phyloP scores from a whole-genome alignment of 345 rosid species.

The Aurinia saxatilis region DNA sequence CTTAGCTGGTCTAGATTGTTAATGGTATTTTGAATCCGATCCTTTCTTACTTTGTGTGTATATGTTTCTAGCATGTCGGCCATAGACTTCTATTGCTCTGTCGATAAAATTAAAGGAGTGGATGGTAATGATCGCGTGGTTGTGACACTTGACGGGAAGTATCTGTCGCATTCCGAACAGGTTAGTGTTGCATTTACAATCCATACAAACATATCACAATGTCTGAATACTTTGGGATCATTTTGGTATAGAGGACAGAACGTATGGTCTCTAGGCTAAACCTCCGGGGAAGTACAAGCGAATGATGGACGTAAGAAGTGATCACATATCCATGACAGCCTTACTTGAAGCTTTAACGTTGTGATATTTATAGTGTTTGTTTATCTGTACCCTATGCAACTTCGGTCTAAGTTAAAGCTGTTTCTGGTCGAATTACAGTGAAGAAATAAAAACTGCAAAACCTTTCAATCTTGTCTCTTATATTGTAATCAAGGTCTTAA shows the following conservation, averaged over 20 bases:
- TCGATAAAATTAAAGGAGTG: constrained; percentile 73
- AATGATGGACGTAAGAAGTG: constrained; percentile 9
- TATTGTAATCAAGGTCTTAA: background rate
- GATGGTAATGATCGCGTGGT: constrained; percentile 84
- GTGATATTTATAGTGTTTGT: constrained; percentile 2
- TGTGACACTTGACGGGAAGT: constrained; percentile 83
- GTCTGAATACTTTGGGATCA: background rate
- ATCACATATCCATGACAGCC: background rate
- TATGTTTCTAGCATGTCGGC: constrained; percentile 69
- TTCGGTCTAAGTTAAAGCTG: background rate
- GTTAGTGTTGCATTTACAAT: constrained; percentile 30
- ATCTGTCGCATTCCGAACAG: constrained; percentile 73
- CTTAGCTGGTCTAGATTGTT: background rate
- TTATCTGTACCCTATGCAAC: background rate
- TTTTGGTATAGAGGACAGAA: constrained; percentile 43
- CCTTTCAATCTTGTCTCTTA: background rate
- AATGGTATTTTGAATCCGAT: background rate
- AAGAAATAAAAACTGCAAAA: background rate
- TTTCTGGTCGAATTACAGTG: constrained; percentile 1
- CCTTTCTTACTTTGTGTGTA: background rate
- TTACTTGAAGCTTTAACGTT: background rate
- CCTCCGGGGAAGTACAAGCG: constrained; percentile 15
- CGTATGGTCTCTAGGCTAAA: constrained; percentile 53
- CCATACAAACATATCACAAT: background rate
- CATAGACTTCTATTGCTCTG: constrained; percentile 91